Conservation (phyloP, 2,329 filamentous ascomycete species). For the Parafenestella ontariensis region DNA sequence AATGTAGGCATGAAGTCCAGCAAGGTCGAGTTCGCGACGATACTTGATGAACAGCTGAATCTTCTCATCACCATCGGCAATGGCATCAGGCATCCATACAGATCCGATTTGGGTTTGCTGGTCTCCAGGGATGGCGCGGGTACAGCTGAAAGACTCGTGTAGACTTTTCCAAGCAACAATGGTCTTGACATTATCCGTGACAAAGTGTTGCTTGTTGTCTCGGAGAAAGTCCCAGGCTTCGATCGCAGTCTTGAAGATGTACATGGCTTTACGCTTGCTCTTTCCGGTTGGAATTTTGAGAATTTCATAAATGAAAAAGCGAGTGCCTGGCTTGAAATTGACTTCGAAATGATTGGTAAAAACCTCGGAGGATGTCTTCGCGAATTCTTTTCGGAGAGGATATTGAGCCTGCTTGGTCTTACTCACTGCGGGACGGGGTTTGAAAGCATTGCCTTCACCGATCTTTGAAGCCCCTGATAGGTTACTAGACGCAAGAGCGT, state of each 20-base stretch:
- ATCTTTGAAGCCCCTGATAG: too few relatives aligned
- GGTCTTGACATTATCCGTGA: not conserved
- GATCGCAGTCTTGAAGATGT: not conserved
- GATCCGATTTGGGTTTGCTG: too few relatives aligned
- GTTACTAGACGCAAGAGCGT: too few relatives aligned
- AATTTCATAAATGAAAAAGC: not conserved
- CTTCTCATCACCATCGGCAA: too few relatives aligned
- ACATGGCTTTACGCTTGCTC: not conserved
- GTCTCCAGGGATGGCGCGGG: not conserved
- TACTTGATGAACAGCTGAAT: too few relatives aligned
- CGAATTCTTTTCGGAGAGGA: not conserved
- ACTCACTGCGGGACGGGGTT: too few relatives aligned
- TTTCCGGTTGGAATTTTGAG: not conserved
- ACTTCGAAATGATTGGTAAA: not conserved
- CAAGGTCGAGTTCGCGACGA: too few relatives aligned
- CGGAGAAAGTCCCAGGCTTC: not conserved
- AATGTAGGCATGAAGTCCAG: too few relatives aligned
- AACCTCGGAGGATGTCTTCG: not conserved
- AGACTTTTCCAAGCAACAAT: not conserved
- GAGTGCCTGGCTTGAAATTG: not conserved
- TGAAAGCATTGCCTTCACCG: too few relatives aligned
- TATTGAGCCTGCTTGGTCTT: too few relatives aligned
- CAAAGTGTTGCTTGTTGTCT: not conserved
- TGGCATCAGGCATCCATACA: not conserved
- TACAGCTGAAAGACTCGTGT: not conserved